Base-by-base conservation (phyloP, 169 alveolate species). In the Amoebophrya sp. region DNA sequence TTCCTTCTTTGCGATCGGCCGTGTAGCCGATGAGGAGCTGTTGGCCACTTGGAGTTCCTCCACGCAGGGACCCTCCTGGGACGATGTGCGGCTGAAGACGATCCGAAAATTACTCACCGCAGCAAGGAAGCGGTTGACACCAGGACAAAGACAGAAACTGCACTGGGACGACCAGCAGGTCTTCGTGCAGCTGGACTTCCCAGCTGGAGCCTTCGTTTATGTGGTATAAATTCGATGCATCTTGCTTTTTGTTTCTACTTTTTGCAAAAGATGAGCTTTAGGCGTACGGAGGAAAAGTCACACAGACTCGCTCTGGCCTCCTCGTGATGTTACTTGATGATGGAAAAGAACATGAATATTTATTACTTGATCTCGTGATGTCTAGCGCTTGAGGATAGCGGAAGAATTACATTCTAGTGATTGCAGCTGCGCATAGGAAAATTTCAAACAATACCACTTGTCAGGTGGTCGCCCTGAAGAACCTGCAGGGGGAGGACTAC, bases 151-250 rank as follows among this genome's bases (percentile, higher is more conserved):
- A n/a, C 83, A 66, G 18, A 66, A 66, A n/a, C 35, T 66, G 10
- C 10, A 0, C 2, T 66, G 83, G 83, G 83, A 66, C 2, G 32
- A n/a, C 10, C 0, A 3, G 10, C 32, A 7, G 83, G 83, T 66
- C 83, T 66, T 66, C 35, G 83, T 66, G 83, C 83, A 66, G 83
- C 83, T 66, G 38, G 35, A 66, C 10, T 66, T 66, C 18, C 83
- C 83, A 2, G 38, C 7, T 3, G 66, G 66, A 47, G 83, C 2
- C 12, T n/a, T 66, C 10, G 7, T 66, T 3, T 66, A 66, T 25
- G 83, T 66, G 35, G 83, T 66, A 66, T n/a, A 66, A 18, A 47
- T 18, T 47, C 66, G 18, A n/a, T n/a, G n/a, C n/a, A n/a, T n/a
- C n/a, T n/a, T n/a, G n/a, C n/a, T n/a, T n/a, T n/a, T n/a, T n/a